Percentiles rank a stretch among this genome's conserved stretches.
Conservation (phyloP, 768 basidiomycete genomes). For the Astraeus odoratus region DNA sequence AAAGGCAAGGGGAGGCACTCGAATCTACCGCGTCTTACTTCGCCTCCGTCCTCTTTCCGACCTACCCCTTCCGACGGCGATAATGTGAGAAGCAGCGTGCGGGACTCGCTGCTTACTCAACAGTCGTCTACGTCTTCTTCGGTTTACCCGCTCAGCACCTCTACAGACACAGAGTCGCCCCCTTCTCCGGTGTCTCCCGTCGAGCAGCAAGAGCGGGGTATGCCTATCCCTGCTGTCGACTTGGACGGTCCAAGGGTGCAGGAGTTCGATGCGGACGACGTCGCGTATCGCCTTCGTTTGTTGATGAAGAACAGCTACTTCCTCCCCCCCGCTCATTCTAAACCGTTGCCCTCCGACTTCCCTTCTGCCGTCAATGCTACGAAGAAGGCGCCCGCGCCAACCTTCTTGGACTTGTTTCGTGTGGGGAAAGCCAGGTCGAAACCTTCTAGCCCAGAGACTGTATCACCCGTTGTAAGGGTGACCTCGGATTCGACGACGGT, state of each 20-base stretch:
- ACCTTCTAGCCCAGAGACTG: conserved; percentile 41
- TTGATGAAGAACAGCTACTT: conserved; percentile 86
- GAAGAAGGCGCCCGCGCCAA: conserved; percentile 41
- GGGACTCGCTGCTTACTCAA: conserved; percentile 51
- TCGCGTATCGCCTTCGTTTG: conserved; percentile 75
- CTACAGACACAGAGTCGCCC: conserved; percentile 57
- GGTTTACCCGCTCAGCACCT: conserved; percentile 68
- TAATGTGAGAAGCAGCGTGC: conserved; percentile 48
- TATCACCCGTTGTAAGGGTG: conserved; percentile 49
- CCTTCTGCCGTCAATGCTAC: conserved; percentile 28
- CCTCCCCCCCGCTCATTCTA: conserved; percentile 80
- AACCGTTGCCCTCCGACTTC: conserved; percentile 66
- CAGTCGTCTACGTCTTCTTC: conserved; percentile 69
- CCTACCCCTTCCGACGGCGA: conserved; percentile 20
- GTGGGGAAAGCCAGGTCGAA: conserved; percentile 63
- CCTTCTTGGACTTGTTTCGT: conserved; percentile 67
- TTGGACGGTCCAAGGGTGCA: conserved; percentile 44
- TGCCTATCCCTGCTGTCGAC: conserved; percentile 41
- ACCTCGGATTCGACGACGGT: conserved; percentile 58
- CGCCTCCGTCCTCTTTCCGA: conserved; percentile 29
- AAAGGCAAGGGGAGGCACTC: conserved; percentile 28
- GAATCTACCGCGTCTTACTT: conserved; percentile 29
- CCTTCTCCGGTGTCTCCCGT: conserved; percentile 54
- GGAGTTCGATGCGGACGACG: conserved; percentile 66
- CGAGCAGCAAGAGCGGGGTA: conserved; percentile 33